Base-by-base conservation (phyloP, 1,284 basidiomycete genomes). In the Boletus sp. region DNA sequence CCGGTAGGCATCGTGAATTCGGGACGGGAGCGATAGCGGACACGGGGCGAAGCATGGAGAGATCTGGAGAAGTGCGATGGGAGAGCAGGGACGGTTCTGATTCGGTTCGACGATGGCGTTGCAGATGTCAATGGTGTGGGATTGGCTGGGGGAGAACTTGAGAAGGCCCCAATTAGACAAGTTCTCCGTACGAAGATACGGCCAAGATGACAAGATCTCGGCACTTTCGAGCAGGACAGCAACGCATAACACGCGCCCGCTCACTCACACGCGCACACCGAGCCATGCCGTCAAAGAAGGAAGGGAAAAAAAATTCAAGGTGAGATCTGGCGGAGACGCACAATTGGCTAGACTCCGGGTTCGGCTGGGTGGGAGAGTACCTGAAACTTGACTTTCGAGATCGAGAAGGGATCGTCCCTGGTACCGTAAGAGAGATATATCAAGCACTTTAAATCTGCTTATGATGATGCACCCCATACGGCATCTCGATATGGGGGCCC, bases 381-480 rank as follows among this genome's bases (percentile, higher is more conserved):
- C 65, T 64, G 65, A 63, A 62, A 59, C 64, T 58, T 65, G 62
- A 53, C 57, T 66, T 62, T 67, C 56, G 51, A 62, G 65, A 66
- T 68, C 62, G 64, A 65, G 61, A 54, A 53, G 51, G 55, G 66
- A 65, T 65, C 63, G 66, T 59, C 65, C 66, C 66, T 65, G 59
- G 59, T 68, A 61, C 39, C 63, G 63, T 65, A 65, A 65, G 33
- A 20, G 34, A 39, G 51, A 66, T 67, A 68, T 61, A 65, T 61
- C 64, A 65, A 64, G 63, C 43, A 59, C 49, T 50, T 41, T 53
- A 64, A 65, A 67, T 67, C 62, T 64, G 62, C 37, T 50, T 65
- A 65, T 66, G 34, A 35, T 35, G 62, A 67, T 61, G 54, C 63
- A 52, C 45, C 53, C 50, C 52, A 53, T 67, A 64, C 62, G 62